phyloP scores from a whole-genome alignment of 345 rosid species.

The Gynandropsis gynandra region DNA sequence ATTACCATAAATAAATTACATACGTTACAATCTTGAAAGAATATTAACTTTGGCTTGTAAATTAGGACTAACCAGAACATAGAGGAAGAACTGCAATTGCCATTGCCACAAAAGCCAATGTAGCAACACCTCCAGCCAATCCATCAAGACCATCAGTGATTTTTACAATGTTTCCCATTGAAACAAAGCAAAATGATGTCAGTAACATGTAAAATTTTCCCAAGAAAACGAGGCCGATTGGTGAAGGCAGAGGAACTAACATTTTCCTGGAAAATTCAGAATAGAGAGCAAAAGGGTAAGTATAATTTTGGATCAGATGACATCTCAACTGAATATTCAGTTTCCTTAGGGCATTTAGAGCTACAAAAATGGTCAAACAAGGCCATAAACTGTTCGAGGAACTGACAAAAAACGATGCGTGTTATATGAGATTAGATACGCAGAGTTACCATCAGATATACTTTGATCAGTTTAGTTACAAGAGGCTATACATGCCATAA shows the following conservation, averaged over 20 bases:
- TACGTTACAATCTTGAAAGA: too few species aligned
- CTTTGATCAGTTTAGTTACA: slow-evolving; percentile 69
- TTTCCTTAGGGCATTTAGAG: not conserved
- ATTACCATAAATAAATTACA: not conserved
- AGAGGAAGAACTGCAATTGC: slow-evolving; percentile 84
- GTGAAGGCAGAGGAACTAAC: slow-evolving; percentile 81
- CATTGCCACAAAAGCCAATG: slow-evolving; percentile 79
- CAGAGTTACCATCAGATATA: slow-evolving; percentile 71
- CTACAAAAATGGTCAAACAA: not conserved
- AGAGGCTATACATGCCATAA: slow-evolving; percentile 98
- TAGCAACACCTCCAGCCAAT: slow-evolving; percentile 78
- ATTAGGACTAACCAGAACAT: slow-evolving; percentile 60
- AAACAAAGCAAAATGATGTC: slow-evolving; percentile 74
- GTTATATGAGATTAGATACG: slow-evolving; percentile 47
- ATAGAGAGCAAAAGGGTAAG: slow-evolving; percentile 15
- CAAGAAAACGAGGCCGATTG: slow-evolving; percentile 65
- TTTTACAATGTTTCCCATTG: slow-evolving; percentile 72
- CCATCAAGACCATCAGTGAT: slow-evolving; percentile 84
- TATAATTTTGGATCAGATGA: not conserved
- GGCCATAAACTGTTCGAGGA: not conserved
- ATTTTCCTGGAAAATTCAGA: slow-evolving; percentile 51
- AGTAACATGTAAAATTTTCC: slow-evolving; percentile 61
- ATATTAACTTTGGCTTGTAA: too few species aligned
- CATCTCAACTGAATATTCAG: not conserved
- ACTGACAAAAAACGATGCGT: not conserved